Evolutionary conservation across 1,139 yeast genomes (phyloP), one percentile per base, ranked within the genome.

Genomic region (Taphrina betulina): DNA sequence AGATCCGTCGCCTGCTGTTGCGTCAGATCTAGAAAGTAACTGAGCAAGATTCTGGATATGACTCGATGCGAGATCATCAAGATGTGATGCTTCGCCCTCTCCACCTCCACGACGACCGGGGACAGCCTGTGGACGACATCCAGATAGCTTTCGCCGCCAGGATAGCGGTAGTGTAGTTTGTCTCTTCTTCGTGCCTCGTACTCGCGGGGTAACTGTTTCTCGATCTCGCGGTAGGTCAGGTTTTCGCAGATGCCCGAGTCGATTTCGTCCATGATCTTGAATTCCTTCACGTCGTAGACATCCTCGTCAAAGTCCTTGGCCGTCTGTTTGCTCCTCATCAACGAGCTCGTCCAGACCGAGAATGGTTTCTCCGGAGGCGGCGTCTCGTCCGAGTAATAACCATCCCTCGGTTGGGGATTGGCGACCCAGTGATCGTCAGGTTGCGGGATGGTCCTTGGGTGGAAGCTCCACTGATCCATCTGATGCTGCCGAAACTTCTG

Each of bases 161-260:
- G 59, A 24, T 46, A 58, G 14, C 61, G 51, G 70, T 90, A 92
- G 70, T 89, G 96, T 68, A 87, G 92, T 73, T 94, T 94, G 73
- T 92, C 84, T 63, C 87, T 95, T 68, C 46, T 72, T 60, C 96
- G 78, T 19, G 89, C 78, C 44, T 79, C 81, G 66, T 84, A 90
- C 69, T 92, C 97, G 41, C 77, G 79, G 0, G 96, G 96, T 63
- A 76, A 79, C 63, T 75, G 75, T 3, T 70, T 71, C 67, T 84
- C 85, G 62, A 90, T 88, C 65, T 88, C 92, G 51, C 81, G 80
- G 66, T 89, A 88, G 0, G 96, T 88, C 85, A 89, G 76, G 3
- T 96, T 96, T 65, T 92, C 97, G 66, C 82, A 87, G 61, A 81
- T 81, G 2, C 98, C 98, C 0, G 95, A 94, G 45, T 95, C 95